Conservation (phyloP, 768 basidiomycete species). For the Rossbeevera mucosa region DNA sequence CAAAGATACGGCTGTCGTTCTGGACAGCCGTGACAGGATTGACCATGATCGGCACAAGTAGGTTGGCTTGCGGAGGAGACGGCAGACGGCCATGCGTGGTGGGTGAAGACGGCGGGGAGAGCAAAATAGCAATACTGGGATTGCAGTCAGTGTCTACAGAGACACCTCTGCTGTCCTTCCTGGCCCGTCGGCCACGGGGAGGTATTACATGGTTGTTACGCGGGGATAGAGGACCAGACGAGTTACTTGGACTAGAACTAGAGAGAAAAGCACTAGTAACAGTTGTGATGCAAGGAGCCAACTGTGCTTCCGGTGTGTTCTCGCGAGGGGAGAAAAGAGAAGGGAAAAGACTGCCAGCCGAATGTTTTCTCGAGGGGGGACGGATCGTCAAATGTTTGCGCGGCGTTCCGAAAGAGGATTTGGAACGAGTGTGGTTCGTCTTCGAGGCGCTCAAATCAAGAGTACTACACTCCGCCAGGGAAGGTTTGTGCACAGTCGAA, state of each 20-base stretch:
- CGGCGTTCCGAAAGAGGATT: constrained; percentile 6
- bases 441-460: not conserved
- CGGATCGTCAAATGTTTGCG: not conserved
- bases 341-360: constrained; percentile 13
- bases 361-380: constrained; percentile 13
- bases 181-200: constrained; percentile 17
- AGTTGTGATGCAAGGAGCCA: constrained; percentile 9
- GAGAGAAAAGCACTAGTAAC: constrained; percentile 8
- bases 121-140: constrained; percentile 19
- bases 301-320: not conserved
- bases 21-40: not conserved
- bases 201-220: constrained; percentile 1
- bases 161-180: constrained; percentile 9
- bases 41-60: not conserved
- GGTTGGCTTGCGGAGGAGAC: constrained; percentile 6
- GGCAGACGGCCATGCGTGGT: not conserved
- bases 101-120: constrained; percentile 24
- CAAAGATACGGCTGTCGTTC: not conserved
- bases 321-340: constrained; percentile 12
- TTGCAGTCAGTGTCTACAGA: constrained; percentile 2
- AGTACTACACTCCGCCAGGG: not conserved
- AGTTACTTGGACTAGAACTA: not conserved
- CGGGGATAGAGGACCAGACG: not conserved
- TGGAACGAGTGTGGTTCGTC: constrained; percentile 18
- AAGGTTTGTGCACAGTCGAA: not conserved